A percentile compares a stretch with the other conserved stretches of the same genome.
These are phyloP conservation scores for Solanum hybrid DNA, from an alignment of 305 asterid genomes.

Conservation along the genomic window DNA sequence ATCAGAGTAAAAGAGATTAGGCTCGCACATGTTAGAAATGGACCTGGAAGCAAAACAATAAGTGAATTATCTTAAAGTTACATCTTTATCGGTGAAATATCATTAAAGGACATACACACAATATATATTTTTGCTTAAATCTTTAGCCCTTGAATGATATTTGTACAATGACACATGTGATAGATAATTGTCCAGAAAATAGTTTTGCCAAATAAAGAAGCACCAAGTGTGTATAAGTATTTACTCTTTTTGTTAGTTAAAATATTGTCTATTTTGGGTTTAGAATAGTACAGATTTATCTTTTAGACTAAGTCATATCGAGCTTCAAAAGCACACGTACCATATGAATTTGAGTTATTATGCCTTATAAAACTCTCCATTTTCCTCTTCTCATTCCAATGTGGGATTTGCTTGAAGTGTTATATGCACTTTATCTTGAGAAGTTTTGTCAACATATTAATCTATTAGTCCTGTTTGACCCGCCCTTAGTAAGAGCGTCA, in stretches of 20 bases:
- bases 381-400: neutral
- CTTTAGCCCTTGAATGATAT: neutral
- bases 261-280: neutral
- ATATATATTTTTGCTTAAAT: neutral
- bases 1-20: neutral
- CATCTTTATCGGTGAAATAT: neutral
- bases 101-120: neutral
- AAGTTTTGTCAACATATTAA: neutral
- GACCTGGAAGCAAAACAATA: neutral
- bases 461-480: neutral
- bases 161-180: neutral
- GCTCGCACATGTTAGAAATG: neutral
- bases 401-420: neutral
- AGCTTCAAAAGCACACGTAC: accelerated
- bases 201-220: neutral
- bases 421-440: neutral
- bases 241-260: neutral
- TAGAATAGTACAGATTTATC: neutral
- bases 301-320: neutral
- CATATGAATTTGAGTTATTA: neutral
- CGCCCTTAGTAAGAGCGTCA: neutral
- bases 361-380: neutral
- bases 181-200: neutral
- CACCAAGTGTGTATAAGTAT: neutral
- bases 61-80: neutral